These are phyloP conservation scores for Penicillium brevicompactum DNA, from an alignment of 2,329 filamentous ascomycete genomes.

Conservation along the genomic window DNA sequence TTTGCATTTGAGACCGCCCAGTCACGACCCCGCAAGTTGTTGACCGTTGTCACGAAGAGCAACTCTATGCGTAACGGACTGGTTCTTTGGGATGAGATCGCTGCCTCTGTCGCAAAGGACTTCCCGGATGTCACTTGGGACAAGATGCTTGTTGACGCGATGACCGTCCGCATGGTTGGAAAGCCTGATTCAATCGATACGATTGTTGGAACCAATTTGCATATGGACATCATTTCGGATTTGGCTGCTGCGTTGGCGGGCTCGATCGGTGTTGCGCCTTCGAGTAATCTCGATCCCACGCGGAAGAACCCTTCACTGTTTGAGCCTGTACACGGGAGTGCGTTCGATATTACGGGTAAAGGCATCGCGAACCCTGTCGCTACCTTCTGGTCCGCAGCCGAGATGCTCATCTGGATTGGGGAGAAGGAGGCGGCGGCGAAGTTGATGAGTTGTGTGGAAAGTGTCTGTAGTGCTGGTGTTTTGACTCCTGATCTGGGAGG, in stretches of 20 bases:
- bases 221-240: constrained; percentile 69
- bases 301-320: constrained; percentile 62
- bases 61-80: constrained; percentile 59
- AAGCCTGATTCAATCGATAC: constrained; percentile 54
- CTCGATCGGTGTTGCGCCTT: constrained; percentile 71
- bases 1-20: constrained; percentile 58
- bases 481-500: constrained; percentile 64
- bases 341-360: constrained; percentile 65
- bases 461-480: constrained; percentile 56
- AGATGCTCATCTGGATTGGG: constrained; percentile 66
- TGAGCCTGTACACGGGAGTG: constrained; percentile 65
- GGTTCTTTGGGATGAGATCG: constrained; percentile 60
- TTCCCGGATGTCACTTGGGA: constrained; percentile 56
- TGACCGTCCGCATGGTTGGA: constrained; percentile 58
- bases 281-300: constrained; percentile 67
- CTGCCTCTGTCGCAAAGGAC: constrained; percentile 48
- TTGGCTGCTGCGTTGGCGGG: constrained; percentile 69
- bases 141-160: constrained; percentile 61
- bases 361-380: constrained; percentile 63
- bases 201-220: constrained; percentile 57
- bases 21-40: constrained; percentile 49
- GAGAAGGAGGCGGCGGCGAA: constrained; percentile 57
- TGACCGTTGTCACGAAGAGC: constrained; percentile 59
- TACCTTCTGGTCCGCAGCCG: constrained; percentile 69
- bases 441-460: constrained; percentile 62